Conservation (phyloP, 768 basidiomycete species). For the Leccinum disarticulatum region DNA sequence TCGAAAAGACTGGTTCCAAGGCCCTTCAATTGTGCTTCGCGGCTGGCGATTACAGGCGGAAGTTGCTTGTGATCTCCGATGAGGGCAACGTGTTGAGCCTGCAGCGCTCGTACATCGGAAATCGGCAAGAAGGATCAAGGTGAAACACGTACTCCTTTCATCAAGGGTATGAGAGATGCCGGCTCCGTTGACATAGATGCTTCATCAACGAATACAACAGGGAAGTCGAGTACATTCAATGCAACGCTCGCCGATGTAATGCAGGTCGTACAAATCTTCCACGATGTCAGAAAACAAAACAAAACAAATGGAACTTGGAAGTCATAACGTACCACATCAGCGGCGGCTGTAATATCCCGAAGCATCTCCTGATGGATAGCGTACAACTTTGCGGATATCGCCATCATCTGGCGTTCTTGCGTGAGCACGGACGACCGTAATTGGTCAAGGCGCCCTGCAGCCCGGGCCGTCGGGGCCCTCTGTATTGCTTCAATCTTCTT, state of each 20-base stretch:
- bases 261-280: conserved; percentile 86
- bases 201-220: conserved; percentile 91
- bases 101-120: conserved; percentile 18
- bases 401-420: conserved; percentile 34
- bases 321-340: conserved; percentile 67
- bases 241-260: conserved; percentile 69
- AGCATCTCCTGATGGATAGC: conserved; percentile 63
- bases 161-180: conserved; percentile 84
- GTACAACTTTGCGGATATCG: conserved; percentile 45
- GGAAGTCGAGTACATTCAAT: conserved; percentile 79
- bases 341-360: conserved; percentile 55
- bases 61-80: conserved; percentile 98
- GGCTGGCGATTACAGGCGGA: conserved; percentile 81
- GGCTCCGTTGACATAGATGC: conserved; percentile 97
- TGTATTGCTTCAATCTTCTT: conserved; percentile 25
- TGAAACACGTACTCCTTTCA: conserved; percentile 78
- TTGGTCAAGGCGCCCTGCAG: conserved; percentile 26
- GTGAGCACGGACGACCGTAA: conserved; percentile 28
- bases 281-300: conserved; percentile 10
- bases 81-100: conserved; percentile 82
- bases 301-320: background rate
- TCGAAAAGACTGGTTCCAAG: conserved; percentile 86
- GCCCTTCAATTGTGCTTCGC: conserved; percentile 70
- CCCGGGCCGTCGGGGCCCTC: conserved; percentile 14
- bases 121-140: conserved; percentile 3